Percentiles rank a stretch among this genome's conserved stretches.
These are phyloP conservation scores for Pichia nakasei DNA, from an alignment of 805 yeast genomes.

Conservation along the genomic window DNA sequence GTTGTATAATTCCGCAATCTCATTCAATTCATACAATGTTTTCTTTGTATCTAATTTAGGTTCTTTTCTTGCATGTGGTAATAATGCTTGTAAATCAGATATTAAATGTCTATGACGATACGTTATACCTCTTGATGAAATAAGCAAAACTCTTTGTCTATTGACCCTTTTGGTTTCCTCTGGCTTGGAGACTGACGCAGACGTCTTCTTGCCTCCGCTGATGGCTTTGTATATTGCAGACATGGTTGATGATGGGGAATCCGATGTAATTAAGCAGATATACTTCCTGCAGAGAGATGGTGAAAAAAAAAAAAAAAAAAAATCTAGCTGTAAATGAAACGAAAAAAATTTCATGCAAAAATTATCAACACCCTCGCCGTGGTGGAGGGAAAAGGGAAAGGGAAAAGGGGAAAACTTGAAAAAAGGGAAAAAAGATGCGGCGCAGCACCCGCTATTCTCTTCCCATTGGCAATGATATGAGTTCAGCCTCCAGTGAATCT, in stretches of 20 bases:
- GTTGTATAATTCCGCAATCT: conserved; percentile 93
- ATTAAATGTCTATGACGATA: conserved; percentile 93
- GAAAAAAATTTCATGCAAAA: background rate
- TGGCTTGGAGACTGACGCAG: conserved; percentile 15
- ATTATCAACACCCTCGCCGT: too few species aligned
- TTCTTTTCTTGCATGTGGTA: conserved; percentile 95
- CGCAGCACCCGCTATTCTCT: too few species aligned
- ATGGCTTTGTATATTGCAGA: conserved; percentile 67
- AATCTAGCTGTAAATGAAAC: background rate
- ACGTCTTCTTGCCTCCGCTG: background rate
- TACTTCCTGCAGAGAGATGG: too few species aligned
- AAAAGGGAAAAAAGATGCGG: too few species aligned
- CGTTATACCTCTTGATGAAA: conserved; percentile 92
- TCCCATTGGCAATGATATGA: too few species aligned
- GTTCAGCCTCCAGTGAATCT: background rate
- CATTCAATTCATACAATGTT: conserved; percentile 80
- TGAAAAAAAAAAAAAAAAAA: background rate
- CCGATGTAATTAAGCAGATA: background rate
- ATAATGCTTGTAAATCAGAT: conserved; percentile 61
- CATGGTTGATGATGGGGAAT: conserved; percentile 32
- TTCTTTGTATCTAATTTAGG: conserved; percentile 93
- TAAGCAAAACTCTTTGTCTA: conserved; percentile 79
- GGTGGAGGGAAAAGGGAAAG: too few species aligned
- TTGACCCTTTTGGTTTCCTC: conserved; percentile 54
- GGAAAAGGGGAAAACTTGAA: too few species aligned